Evolutionary conservation across 164 flowering plant genomes (phyloP).

Genomic region (Chimonanthus praecox): DNA sequence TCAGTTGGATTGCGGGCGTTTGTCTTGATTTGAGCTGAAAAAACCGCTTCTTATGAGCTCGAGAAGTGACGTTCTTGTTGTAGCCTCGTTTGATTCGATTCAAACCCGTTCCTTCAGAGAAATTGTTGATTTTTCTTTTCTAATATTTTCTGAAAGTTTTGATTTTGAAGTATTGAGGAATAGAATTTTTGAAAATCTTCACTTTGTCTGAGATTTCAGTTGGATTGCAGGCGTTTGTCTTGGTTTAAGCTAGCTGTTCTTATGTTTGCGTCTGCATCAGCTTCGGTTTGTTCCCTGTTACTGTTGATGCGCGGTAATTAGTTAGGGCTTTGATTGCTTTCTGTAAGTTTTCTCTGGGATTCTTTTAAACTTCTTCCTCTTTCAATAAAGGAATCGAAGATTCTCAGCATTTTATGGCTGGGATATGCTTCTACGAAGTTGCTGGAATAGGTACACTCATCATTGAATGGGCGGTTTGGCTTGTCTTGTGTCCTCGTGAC

Average conservation of each 20-base stretch:
- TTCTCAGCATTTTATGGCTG: background rate
- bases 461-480: no score
- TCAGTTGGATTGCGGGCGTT: background rate
- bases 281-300: background rate
- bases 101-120: background rate
- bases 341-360: background rate
- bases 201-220: slow-evolving; percentile 2
- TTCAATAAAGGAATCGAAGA: background rate
- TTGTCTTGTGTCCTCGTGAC: no score
- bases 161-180: background rate
- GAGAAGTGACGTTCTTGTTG: no score
- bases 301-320: background rate
- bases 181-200: background rate
- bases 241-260: background rate
- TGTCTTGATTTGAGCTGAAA: background rate
- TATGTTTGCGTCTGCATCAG: background rate
- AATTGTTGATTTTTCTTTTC: background rate
- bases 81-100: no score
- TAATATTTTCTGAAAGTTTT: background rate
- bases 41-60: no score
- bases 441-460: background rate
- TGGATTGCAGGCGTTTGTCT: background rate
- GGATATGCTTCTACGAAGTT: background rate
- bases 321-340: slow-evolving; percentile 1
- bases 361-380: background rate